These are phyloP conservation scores for Pelargonium fulgidum DNA, from an alignment of 441 rosid species.

Conservation along the genomic window DNA sequence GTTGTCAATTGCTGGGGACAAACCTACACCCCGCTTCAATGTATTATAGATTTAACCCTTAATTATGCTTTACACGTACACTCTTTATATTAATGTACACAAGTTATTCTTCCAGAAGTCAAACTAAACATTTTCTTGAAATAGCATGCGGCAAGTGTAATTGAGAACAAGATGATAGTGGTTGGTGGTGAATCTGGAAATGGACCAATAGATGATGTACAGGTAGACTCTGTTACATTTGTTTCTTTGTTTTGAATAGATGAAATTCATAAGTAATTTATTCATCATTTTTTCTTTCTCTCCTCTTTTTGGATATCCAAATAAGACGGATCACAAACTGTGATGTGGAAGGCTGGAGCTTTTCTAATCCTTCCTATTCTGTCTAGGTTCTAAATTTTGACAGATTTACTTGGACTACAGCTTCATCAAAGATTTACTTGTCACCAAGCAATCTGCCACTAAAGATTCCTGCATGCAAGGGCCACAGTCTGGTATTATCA, in stretches of 20 bases:
- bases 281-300: neutral
- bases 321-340: conserved; percentile 5
- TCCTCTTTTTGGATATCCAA: neutral
- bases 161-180: conserved; percentile 92
- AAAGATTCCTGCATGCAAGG: conserved; percentile 94
- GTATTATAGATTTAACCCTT: conserved; percentile 26
- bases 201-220: conserved; percentile 88
- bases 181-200: conserved; percentile 90
- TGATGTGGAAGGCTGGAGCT: conserved; percentile 10
- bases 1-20: conserved; percentile 66
- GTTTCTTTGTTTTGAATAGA: neutral
- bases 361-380: conserved; percentile 15
- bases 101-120: conserved; percentile 11
- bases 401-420: conserved; percentile 65
- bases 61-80: neutral
- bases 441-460: conserved; percentile 91
- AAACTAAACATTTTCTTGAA: conserved; percentile 22
- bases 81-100: conserved; percentile 12
- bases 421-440: conserved; percentile 82
- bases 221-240: conserved; percentile 40
- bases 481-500: conserved; percentile 77
- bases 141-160: conserved; percentile 85
- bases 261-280: neutral
- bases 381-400: conserved; percentile 81
- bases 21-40: conserved; percentile 77